Percentiles rank a stretch among this genome's conserved stretches.
Evolutionary conservation across 2,329 filamentous ascomycete genomes (phyloP).

Genomic region (Arthrobotrys musiformis): DNA sequence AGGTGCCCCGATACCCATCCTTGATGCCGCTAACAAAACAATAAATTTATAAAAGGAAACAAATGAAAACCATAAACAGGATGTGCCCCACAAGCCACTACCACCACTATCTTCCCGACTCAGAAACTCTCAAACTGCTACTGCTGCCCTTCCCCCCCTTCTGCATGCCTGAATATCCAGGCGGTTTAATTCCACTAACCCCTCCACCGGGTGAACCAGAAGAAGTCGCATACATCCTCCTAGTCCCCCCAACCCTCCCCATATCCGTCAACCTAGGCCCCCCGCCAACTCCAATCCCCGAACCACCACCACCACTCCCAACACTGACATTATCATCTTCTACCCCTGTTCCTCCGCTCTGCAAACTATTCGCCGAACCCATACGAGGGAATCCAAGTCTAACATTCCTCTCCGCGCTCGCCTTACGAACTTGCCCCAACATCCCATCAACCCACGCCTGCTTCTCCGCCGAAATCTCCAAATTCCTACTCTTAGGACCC

Average conservation of each 20-base stretch:
- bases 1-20: too few species aligned
- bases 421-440: constrained; percentile 79
- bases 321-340: constrained; percentile 30
- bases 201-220: too few species aligned
- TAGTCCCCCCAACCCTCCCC: constrained; percentile 42
- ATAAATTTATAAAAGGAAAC: background rate
- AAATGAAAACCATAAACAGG: too few species aligned
- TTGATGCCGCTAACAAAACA: too few species aligned
- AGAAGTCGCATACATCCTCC: constrained; percentile 55
- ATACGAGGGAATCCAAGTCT: constrained; percentile 28
- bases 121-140: constrained; percentile 34
- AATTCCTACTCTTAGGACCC: constrained; percentile 74
- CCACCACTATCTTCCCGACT: constrained; percentile 18
- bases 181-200: constrained; percentile 3
- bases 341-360: background rate
- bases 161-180: constrained; percentile 23
- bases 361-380: constrained; percentile 21
- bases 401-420: constrained; percentile 68
- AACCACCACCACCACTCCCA: constrained; percentile 13
- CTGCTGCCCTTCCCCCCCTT: constrained; percentile 34
- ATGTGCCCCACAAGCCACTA: too few species aligned
- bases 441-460: constrained; percentile 84
- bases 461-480: constrained; percentile 77
- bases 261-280: constrained; percentile 42
- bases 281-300: constrained; percentile 19